Evolutionary conservation across 176 grass and related monocot species (phyloP).

Genomic region (sorghum (Sorghum bicolor)): DNA sequence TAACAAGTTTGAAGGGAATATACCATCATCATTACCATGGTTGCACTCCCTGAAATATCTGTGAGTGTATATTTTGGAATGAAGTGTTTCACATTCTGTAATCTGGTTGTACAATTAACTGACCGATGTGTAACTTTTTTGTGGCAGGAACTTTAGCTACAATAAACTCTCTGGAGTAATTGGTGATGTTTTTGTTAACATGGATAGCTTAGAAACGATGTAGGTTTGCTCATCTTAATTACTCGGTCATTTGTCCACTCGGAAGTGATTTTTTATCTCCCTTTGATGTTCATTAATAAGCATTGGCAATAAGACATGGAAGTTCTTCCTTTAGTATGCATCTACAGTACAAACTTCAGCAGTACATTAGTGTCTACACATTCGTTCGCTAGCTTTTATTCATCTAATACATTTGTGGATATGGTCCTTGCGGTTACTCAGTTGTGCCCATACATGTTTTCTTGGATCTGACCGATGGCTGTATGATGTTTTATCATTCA

Average conservation of each 20-base stretch:
- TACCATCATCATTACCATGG: constrained; percentile 62
- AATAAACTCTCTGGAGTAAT: constrained; percentile 74
- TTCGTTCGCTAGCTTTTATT: background rate
- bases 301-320: background rate
- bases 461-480: background rate
- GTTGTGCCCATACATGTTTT: constrained; percentile 16
- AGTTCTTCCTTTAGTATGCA: constrained; percentile 11
- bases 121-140: constrained; percentile 8
- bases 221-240: constrained; percentile 35
- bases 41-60: constrained; percentile 70
- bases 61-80: constrained; percentile 47
- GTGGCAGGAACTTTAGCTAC: constrained; percentile 72
- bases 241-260: background rate
- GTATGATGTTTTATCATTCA: background rate
- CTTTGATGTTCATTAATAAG: background rate
- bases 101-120: constrained; percentile 18
- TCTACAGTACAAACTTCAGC: constrained; percentile 15
- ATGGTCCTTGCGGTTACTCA: background rate
- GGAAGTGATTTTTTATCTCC: constrained; percentile 23
- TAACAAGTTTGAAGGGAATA: constrained; percentile 63
- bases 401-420: background rate
- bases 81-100: constrained; percentile 1
- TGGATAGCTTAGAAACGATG: constrained; percentile 66
- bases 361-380: background rate
- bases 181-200: constrained; percentile 68